Base-by-base conservation (phyloP, 441 rosid genomes). In the Pelargonium cotyledonis region DNA sequence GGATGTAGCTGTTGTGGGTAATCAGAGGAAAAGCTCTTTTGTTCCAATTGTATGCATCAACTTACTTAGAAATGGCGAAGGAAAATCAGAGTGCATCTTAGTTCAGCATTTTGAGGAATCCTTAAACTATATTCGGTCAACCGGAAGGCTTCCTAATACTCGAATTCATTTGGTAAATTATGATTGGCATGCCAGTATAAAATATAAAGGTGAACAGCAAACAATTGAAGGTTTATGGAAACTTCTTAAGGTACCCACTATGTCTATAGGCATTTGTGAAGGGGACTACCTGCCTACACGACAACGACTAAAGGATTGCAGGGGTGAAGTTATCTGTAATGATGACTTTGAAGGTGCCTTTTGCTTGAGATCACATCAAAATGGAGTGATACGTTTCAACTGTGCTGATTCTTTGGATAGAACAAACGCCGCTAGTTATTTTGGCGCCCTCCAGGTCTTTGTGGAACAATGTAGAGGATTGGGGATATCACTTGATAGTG, bases 321-420 rank as follows among this genome's bases (percentile, higher is more conserved):
- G 85, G 79, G 98, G 98, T 66, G 95, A 94, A 83, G 77, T 91
- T 61, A 85, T 94, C 71, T 84, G 71, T 76, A 85, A 81, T 80
- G 88, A 86, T 82, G 86, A 87, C 77, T 71, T 86, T 64, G 87
- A 79, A 44, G 97, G 99, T 71, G 97, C 95, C 64, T 95, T 88
- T 80, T 95, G 99, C 83, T 82, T 95, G 81, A 84, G 99, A 81
- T 80, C 91, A 35, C 98, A 85, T 85, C 99, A 95, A 83, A 95
- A 89, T 80, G 98, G 98, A 73, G 98, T 85, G 53, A 75, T 92
- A 79, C 97, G 99, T 23, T 92, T 87, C 79, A 95, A 95, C 77
- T 95, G 97, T 70, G 96, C 99, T 0, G 99, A 95, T 87, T 95
- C 99, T 72, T 81, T 92, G 82, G 99, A 95, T 79, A 85, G 99